Percentiles rank a stretch among this genome's conserved stretches.
These are phyloP conservation scores for Diutina siamensis DNA, from an alignment of 1,139 yeast genomes.

Conservation along the genomic window DNA sequence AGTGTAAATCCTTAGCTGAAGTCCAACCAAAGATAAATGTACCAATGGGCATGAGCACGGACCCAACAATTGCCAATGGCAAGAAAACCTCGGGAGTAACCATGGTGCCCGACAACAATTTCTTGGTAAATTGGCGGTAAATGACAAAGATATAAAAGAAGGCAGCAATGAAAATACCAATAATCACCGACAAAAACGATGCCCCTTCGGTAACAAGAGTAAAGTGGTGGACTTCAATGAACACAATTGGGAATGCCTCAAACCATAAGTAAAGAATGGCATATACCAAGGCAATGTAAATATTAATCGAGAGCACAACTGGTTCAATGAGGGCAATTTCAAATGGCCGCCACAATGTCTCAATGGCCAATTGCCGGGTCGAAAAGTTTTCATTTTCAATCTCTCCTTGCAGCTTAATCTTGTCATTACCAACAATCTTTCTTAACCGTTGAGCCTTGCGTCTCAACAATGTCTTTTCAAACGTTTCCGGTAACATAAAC, in stretches of 20 bases:
- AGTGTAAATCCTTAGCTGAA: slow-evolving; percentile 23
- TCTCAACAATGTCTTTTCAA: slow-evolving; percentile 29
- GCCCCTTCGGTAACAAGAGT: slow-evolving; percentile 39
- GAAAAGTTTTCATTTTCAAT: slow-evolving; percentile 24
- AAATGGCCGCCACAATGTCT: slow-evolving; percentile 39
- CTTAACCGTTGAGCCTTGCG: slow-evolving; percentile 38
- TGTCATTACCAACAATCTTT: slow-evolving; percentile 12
- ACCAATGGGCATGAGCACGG: slow-evolving; percentile 30
- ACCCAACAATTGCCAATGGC: slow-evolving; percentile 38
- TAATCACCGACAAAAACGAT: slow-evolving; percentile 30
- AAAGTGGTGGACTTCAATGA: slow-evolving; percentile 30
- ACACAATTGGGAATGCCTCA: slow-evolving; percentile 52
- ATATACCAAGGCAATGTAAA: slow-evolving; percentile 43
- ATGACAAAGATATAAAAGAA: slow-evolving; percentile 16
- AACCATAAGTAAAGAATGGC: slow-evolving; percentile 46
- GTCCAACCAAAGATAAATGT: slow-evolving; percentile 43
- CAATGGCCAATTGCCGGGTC: slow-evolving; percentile 17
- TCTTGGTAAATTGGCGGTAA: slow-evolving; percentile 16
- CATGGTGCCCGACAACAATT: slow-evolving; percentile 21
- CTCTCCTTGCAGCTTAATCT: slow-evolving; percentile 27
- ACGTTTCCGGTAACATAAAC: slow-evolving; percentile 41
- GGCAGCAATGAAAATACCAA: slow-evolving; percentile 26
- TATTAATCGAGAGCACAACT: slow-evolving; percentile 32
- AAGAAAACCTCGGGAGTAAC: slow-evolving; percentile 52
- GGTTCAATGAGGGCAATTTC: slow-evolving; percentile 33